Base-by-base conservation (phyloP, 768 basidiomycete genomes). In the Psilocybe sp. region DNA sequence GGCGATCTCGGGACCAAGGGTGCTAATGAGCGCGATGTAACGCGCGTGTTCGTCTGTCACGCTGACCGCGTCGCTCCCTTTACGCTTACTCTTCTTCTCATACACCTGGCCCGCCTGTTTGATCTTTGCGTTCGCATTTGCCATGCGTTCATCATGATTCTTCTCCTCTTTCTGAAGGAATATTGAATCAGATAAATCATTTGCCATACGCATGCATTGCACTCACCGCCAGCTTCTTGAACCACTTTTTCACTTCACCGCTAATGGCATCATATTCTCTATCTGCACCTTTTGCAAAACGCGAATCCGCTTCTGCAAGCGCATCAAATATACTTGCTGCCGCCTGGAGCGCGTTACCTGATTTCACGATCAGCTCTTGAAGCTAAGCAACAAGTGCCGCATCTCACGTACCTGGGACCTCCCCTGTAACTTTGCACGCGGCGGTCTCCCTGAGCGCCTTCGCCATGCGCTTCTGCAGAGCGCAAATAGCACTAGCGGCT, bases 81-180 rank as follows among this genome's bases (percentile, higher is more conserved):
- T 85, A 68, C 83, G 87, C 75, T 88, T 89, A 23, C 82, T 77
- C 62, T 88, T 91, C 74, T 87, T 88, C 72, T 92, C 89, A 45
- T 87, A 91, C 12, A 64, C 54, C 60, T 82, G 83, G 50, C 88
- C 82, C 44, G 89, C 89, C 70, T 87, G 84, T 61, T 89, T 90
- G 46, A 92, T 85, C 64, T 74, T 85, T 6, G 76, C 76, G 56
- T 90, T 89, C 15, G 85, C 81, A 51, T 65, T 78, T 13, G 75
- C 69, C 52, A 91, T 78, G 53, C 76, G 75, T 35, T 89, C 87
- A 52, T 91, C 89, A 56, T 92, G 87, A 2, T 73, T 69, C 64
- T 81, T 85, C 68, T 92, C 89, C 59, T 89, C 89, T 74, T 87
- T 91, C 89, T 92, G 60, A 14, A 40, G 16, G 10, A 39, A 18